Base-by-base conservation (phyloP, 177 flowering plant species). In the Tripterygium wilfordii region DNA sequence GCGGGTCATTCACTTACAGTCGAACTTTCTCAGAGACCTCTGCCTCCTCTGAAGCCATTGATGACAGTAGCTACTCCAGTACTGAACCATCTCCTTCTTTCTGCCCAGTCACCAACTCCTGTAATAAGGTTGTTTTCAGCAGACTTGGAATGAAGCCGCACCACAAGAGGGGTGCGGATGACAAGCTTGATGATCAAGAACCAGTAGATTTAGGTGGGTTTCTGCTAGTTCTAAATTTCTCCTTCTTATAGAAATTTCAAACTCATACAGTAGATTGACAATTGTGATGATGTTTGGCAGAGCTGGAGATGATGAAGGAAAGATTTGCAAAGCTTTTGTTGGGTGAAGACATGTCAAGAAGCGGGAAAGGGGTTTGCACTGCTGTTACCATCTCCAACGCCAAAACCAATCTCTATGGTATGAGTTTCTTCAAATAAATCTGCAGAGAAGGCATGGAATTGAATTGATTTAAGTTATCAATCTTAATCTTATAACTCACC, bases 261-360 rank as follows among this genome's bases (percentile, higher is more conserved):
- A n/a, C n/a, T 42, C 5, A 9, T 24, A 25, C 2, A 7, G 7
- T 3, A 16, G 4, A 19, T 19, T 49, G 25, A 32, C 5, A 15
- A 23, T 39, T 18, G 3, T 56, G 15, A 41, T 23, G 8, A 10
- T 22, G 26, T 28, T 15, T 49, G 8, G 24, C 73, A 78, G 92
- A 83, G 40, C 61, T 78, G 12, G 92, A 85, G 33, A 31, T 68
- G 74, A 85, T 91, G 96, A 85, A 74, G 69, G 96, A 88, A 54
- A 78, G 80, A 57, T 85, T 88, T 56, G 76, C 95, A 19, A 91
- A 83, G 75, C 90, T 91, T 48, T 62, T 91, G 70, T 60, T 91
- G 18, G 98, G 95, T 1, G 96, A 91, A 62, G 98, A 91, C 71
- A 91, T 91, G 98, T 91, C 98, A 5, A 96, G 98, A 42, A 42